These are phyloP conservation scores for Lachnellula occidentalis DNA, from an alignment of 2,329 filamentous ascomycete species.

Conservation along the genomic window DNA sequence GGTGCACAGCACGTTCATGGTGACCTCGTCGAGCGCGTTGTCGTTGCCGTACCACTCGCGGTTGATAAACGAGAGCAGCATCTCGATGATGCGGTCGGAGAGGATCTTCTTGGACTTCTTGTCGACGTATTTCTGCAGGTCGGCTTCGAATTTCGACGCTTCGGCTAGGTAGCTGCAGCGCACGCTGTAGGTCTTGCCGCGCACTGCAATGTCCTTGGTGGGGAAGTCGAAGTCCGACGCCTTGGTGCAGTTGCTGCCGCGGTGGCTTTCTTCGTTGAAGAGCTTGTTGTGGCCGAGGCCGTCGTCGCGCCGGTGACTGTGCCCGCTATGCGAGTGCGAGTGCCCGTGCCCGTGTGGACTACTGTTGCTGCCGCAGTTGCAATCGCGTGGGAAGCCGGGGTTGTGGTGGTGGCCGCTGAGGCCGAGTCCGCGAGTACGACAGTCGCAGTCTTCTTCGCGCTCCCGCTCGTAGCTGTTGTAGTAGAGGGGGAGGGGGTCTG, in stretches of 20 bases:
- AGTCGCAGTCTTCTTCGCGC: background rate
- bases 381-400: background rate
- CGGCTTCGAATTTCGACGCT: conserved; percentile 22
- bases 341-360: background rate
- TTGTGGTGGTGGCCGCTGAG: background rate
- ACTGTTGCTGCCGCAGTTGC: background rate
- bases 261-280: background rate
- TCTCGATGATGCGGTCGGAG: conserved; percentile 18
- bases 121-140: conserved; percentile 21
- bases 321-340: background rate
- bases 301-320: background rate
- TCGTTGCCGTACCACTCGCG: conserved; percentile 14
- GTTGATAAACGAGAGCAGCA: conserved; percentile 27
- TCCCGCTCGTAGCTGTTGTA: background rate
- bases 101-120: conserved; percentile 24
- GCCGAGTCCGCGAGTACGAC: background rate
- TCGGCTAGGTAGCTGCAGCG: conserved; percentile 24
- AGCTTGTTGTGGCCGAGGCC: background rate
- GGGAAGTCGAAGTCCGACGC: conserved; percentile 14
- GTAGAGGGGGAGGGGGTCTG: background rate
- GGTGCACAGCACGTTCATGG: conserved; percentile 20
- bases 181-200: conserved; percentile 21
- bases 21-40: conserved; percentile 22
- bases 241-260: background rate
- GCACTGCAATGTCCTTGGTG: conserved; percentile 25